Percentiles rank a stretch among this genome's conserved stretches.
Evolutionary conservation across 2,329 filamentous ascomycete genomes (phyloP).

Genomic region (Domatiomyces globalis): DNA sequence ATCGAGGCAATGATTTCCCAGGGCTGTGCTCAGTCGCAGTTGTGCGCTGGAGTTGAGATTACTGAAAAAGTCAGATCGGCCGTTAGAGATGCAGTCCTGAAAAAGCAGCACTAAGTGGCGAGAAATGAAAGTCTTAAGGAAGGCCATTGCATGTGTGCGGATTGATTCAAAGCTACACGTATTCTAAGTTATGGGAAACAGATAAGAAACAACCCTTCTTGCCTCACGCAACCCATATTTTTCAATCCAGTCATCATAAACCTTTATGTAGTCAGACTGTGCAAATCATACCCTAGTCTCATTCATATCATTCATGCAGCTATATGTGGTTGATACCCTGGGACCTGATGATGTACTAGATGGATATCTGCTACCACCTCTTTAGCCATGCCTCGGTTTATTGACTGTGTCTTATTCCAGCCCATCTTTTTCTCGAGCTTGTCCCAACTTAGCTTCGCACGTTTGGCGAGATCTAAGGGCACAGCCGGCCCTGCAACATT

Average conservation of each 20-base stretch:
- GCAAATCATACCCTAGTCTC: no score
- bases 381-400: not conserved
- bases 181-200: not conserved
- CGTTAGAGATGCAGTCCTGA: conserved; percentile 4
- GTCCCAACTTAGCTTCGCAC: conserved; percentile 11
- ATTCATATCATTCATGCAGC: no score
- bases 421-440: conserved; percentile 12
- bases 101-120: not conserved
- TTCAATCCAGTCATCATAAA: no score
- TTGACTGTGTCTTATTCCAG: conserved; percentile 2
- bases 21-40: conserved; percentile 50
- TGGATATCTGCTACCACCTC: not conserved
- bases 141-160: no score
- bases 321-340: not conserved
- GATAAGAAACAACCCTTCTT: no score
- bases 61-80: conserved; percentile 26
- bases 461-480: conserved; percentile 11
- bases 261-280: no score
- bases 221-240: no score
- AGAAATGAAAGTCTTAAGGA: no score
- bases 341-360: not conserved
- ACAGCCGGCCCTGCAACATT: conserved; percentile 9
- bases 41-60: conserved; percentile 51
- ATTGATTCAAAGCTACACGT: not conserved
- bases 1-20: conserved; percentile 68